These are phyloP conservation scores for Irpex sp. DNA, from an alignment of 1,284 basidiomycete species.

Conservation along the genomic window DNA sequence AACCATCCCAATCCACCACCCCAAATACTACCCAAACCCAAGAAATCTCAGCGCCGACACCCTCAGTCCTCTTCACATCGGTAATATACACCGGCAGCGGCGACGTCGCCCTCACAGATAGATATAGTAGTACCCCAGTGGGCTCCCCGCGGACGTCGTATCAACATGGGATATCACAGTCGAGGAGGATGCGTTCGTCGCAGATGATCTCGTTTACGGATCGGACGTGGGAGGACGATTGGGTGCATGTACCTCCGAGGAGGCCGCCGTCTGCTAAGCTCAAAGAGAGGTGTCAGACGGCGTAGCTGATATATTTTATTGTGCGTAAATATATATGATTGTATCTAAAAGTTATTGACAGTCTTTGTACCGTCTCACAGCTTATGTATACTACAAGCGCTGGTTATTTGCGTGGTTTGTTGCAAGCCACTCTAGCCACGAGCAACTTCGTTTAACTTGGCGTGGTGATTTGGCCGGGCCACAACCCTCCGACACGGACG, in stretches of 20 bases:
- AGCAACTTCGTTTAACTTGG: too few relatives aligned
- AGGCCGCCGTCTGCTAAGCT: neutral
- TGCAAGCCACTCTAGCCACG: too few relatives aligned
- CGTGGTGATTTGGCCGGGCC: too few relatives aligned
- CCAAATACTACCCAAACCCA: neutral
- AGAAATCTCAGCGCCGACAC: neutral
- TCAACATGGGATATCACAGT: neutral
- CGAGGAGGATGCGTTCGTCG: neutral
- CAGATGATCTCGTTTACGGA: conserved; percentile 1
- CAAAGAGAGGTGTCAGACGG: neutral
- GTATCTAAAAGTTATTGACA: too few relatives aligned
- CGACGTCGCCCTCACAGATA: too few relatives aligned
- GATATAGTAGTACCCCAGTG: too few relatives aligned
- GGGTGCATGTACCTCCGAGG: neutral
- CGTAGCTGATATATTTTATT: neutral
- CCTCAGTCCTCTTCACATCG: neutral
- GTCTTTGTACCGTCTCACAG: too few relatives aligned
- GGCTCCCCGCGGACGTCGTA: neutral
- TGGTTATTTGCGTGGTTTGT: too few relatives aligned
- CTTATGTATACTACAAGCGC: too few relatives aligned
- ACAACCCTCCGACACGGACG: too few relatives aligned
- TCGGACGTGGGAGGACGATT: neutral
- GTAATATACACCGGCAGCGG: neutral
- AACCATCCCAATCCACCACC: neutral
- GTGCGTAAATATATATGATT: too few relatives aligned